Evolutionary conservation across 345 rosid genomes (phyloP).

Genomic region (Brassica cretica): DNA sequence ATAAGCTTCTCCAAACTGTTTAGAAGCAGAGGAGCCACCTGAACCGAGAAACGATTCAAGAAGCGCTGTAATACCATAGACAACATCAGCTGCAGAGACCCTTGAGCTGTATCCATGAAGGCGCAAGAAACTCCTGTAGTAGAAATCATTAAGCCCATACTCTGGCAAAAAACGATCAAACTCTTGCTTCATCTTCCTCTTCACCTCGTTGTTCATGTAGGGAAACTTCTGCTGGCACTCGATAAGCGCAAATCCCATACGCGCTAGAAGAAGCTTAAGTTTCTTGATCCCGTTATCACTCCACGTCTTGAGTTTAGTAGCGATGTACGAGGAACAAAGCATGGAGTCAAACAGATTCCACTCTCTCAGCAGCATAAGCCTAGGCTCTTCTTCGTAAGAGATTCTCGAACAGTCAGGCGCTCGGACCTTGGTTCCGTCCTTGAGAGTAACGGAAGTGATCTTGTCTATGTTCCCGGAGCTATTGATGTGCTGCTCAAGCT

Average conservation of each 20-base stretch:
- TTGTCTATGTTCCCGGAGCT: constrained; percentile 80
- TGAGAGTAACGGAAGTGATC: constrained; percentile 74
- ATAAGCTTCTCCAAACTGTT: constrained; percentile 85
- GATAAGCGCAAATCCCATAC: constrained; percentile 92
- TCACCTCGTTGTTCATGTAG: constrained; percentile 88
- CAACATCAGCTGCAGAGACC: constrained; percentile 95
- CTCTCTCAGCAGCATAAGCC: constrained; percentile 85
- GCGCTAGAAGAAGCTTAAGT: constrained; percentile 90
- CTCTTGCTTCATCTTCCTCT: constrained; percentile 84
- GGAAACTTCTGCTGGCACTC: constrained; percentile 97
- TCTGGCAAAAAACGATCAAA: constrained; percentile 76
- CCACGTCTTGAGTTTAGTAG: constrained; percentile 91
- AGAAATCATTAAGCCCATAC: constrained; percentile 51
- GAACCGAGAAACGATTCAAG: constrained; percentile 83
- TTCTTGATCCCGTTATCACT: constrained; percentile 94
- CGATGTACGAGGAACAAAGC: constrained; percentile 89
- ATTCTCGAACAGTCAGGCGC: constrained; percentile 89
- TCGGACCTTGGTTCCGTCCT: constrained; percentile 88
- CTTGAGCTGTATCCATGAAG: constrained; percentile 85
- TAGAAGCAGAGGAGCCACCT: constrained; percentile 75
- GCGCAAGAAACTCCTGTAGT: constrained; percentile 74
- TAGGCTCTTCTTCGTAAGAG: constrained; percentile 88
- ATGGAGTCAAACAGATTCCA: constrained; percentile 96
- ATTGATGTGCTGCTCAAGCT: constrained; percentile 92
- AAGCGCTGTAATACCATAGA: constrained; percentile 83